Percentiles rank a stretch among this genome's conserved stretches.
Evolutionary conservation across 345 rosid species (phyloP).

Genomic region (Dipteronia sinensis): DNA sequence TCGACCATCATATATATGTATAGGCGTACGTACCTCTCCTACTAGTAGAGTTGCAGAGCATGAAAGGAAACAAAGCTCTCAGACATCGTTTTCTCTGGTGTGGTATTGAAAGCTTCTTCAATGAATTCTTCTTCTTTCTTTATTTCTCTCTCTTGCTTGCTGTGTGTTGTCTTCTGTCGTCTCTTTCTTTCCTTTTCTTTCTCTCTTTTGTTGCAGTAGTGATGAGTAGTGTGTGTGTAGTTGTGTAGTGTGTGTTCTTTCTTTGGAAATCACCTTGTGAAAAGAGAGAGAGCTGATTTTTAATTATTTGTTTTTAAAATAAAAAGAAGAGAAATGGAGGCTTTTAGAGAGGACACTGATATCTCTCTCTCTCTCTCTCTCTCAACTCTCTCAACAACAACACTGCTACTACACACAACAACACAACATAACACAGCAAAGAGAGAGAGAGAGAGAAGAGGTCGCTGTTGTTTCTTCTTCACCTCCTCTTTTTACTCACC

Average conservation of each 20-base stretch:
- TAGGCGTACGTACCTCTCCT: conserved; percentile 36
- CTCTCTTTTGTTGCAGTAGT: conserved; percentile 33
- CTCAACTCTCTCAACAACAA: no score
- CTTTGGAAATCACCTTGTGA: conserved; percentile 23
- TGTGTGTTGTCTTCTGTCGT: neutral
- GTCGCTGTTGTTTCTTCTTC: conserved; percentile 57
- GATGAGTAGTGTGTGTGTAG: neutral
- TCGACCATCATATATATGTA: neutral
- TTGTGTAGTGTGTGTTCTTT: conserved; percentile 10
- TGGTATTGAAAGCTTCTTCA: conserved; percentile 45
- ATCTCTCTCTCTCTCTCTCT: conserved; percentile 24
- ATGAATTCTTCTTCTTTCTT: conserved; percentile 25
- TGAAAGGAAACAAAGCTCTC: conserved; percentile 49
- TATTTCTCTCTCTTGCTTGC: conserved; percentile 30
- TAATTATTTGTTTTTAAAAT: no score
- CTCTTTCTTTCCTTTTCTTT: conserved; percentile 38
- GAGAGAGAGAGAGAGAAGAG: conserved; percentile 28
- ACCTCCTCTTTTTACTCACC: conserved; percentile 38
- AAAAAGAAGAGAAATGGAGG: conserved; percentile 26
- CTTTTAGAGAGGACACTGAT: conserved; percentile 21
- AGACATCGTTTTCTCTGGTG: conserved; percentile 62
- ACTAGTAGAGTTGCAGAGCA: conserved; percentile 46
- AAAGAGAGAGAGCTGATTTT: neutral
- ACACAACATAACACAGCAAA: conserved; percentile 10
- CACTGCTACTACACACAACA: neutral